phyloP scores from a whole-genome alignment of 331 rosid species.

The Dryas integrifolia region DNA sequence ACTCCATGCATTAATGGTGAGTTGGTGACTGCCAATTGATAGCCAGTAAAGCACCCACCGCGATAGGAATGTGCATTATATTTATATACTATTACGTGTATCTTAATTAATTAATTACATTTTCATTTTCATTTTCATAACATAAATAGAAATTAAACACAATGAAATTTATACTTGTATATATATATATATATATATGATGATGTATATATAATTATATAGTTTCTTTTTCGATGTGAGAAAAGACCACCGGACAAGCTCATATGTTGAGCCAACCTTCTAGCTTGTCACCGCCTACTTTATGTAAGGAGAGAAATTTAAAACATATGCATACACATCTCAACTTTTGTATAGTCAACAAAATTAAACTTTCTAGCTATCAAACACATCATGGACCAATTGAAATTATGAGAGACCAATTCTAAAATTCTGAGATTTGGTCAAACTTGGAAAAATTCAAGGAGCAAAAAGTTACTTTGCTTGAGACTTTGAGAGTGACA shows the following conservation, averaged over 20 bases:
- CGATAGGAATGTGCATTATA: background rate
- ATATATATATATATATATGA: too few species aligned
- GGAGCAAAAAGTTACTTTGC: slow-evolving; percentile 21
- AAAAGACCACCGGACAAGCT: background rate
- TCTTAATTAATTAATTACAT: too few species aligned
- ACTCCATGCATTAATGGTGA: slow-evolving; percentile 24
- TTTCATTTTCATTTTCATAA: too few species aligned
- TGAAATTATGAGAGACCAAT: slow-evolving; percentile 15
- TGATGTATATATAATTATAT: background rate
- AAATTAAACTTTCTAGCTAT: slow-evolving; percentile 20
- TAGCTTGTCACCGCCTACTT: background rate
- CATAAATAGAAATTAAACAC: too few species aligned
- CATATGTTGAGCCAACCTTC: background rate
- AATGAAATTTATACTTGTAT: too few species aligned
- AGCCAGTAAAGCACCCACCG: slow-evolving; percentile 15
- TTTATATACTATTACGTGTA: too few species aligned
- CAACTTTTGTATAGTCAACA: slow-evolving; percentile 26
- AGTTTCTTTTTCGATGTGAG: background rate
- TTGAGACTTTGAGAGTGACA: background rate
- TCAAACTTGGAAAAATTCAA: slow-evolving; percentile 41
- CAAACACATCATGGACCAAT: slow-evolving; percentile 25
- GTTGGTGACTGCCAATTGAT: slow-evolving; percentile 21
- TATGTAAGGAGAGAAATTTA: background rate
- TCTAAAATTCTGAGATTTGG: slow-evolving; percentile 17
- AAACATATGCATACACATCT: background rate